Base-by-base conservation (phyloP, 768 basidiomycete species). In the Pleurotus citrinopileatus region DNA sequence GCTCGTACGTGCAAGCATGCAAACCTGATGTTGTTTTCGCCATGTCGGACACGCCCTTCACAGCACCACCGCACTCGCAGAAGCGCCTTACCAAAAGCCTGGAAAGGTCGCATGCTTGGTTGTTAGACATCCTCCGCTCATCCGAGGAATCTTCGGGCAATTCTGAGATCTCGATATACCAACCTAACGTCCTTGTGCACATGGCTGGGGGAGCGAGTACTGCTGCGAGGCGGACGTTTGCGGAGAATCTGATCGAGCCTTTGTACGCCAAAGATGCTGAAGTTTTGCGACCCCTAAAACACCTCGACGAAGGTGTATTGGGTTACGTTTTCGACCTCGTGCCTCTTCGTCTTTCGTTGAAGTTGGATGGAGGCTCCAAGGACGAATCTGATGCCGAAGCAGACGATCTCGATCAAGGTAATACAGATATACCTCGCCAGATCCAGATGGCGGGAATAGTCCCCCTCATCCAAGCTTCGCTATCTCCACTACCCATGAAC, bases 1-100 rank as follows among this genome's bases (percentile, higher is more conserved):
- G 73, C 9, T 61, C 67, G 0, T 83, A 87, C 55, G 74, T 74
- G 3, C 59, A 64, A n/a, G 64, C 74, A 2, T 82, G 79, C 60
- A 71, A 75, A 19, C 89, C 90, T 1, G 90, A 94, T 59, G 54
- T 92, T 13, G 80, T 89, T 10, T 73, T 89, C 46, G 83, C 90
- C 0, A 73, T 93, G 13, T 75, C 81, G 1, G 91, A 94, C 55
- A 82, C 73, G 0, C 87, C 89, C 0, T 83, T 80, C 63, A 86
- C 86, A 0, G 57, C 71, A 2, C 78, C 82, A 0, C 82, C 87
- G 0, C 78, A 82, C 56, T 91, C 90, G 3, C 91, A 94, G 62
- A 92, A 89, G 58, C 82, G 91, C 2, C 67, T 85, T 4, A 84
- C 80, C 23, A 93, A 91, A 63, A 85, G 85, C 61, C 77, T 91